A percentile compares a stretch with the other conserved stretches of the same genome.
Evolutionary conservation across 2,329 filamentous ascomycete genomes (phyloP).

Genomic region (Septoria petroselini): DNA sequence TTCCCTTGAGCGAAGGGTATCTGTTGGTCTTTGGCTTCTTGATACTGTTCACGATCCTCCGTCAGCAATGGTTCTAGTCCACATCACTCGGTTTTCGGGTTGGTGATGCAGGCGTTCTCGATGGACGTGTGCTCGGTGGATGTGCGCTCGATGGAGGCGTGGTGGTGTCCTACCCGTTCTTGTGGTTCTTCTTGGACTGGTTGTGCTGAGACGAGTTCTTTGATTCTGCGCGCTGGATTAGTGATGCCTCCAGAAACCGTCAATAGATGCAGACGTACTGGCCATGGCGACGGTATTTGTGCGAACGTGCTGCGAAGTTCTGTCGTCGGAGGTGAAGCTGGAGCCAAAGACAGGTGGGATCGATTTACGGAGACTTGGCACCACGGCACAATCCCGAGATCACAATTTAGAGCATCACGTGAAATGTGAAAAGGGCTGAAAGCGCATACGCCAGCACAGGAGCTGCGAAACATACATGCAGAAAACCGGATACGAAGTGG

Average conservation of each 20-base stretch:
- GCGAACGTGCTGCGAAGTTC: conserved; percentile 21
- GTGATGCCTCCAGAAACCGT: conserved; percentile 5
- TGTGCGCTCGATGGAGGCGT: neutral
- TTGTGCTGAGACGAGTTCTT: conserved; percentile 99
- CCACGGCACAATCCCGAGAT: neutral
- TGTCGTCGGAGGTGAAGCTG: conserved; percentile 5
- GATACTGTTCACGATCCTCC: conserved; percentile 62
- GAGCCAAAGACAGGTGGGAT: conserved; percentile 11
- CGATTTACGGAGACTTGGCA: conserved; percentile 6
- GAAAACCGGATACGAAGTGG: too few species aligned
- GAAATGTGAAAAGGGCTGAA: neutral
- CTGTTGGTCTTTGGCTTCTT: conserved; percentile 99
- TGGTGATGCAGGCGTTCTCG: conserved; percentile 5
- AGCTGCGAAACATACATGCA: too few species aligned
- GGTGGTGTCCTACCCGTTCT: conserved; percentile 77
- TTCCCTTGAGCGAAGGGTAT: conserved; percentile 98
- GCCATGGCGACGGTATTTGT: conserved; percentile 56
- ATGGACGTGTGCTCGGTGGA: conserved; percentile 3
- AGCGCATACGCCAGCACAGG: neutral
- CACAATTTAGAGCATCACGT: too few species aligned
- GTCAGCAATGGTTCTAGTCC: conserved; percentile 17
- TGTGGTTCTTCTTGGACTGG: conserved; percentile 97
- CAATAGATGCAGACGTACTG: conserved; percentile 55
- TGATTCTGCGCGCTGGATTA: conserved; percentile 65
- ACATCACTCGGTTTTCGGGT: neutral